These are phyloP conservation scores for Neurospora sp. DNA, from an alignment of 2,329 filamentous ascomycete species.

Conservation along the genomic window DNA sequence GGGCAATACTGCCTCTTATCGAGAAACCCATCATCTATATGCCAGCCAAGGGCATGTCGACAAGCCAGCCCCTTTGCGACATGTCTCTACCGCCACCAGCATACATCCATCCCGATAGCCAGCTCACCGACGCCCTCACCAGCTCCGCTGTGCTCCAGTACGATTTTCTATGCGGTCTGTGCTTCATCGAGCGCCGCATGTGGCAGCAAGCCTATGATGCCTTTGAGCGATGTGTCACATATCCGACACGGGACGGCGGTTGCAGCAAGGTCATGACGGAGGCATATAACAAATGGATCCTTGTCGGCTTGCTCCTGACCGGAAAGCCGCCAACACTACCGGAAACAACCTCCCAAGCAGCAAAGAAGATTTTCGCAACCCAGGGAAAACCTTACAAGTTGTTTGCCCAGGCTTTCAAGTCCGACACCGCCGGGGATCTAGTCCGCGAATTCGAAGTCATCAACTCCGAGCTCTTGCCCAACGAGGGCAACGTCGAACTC, in stretches of 20 bases:
- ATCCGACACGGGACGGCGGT: slow-evolving; percentile 51
- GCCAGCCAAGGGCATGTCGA: slow-evolving; percentile 32
- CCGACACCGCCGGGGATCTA: slow-evolving; percentile 33
- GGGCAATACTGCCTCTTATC: slow-evolving; percentile 48
- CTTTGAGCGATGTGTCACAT: slow-evolving; percentile 55
- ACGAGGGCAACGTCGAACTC: slow-evolving; percentile 65
- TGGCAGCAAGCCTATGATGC: slow-evolving; percentile 55
- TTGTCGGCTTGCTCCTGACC: slow-evolving; percentile 62
- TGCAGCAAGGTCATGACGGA: slow-evolving; percentile 74
- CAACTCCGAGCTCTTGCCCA: slow-evolving; percentile 48
- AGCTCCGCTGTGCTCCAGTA: slow-evolving; percentile 53
- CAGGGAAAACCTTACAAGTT: slow-evolving; percentile 61
- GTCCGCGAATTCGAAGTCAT: slow-evolving; percentile 49
- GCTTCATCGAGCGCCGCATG: slow-evolving; percentile 49
- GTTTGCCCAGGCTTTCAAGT: slow-evolving; percentile 59
- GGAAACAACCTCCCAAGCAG: slow-evolving; percentile 39
- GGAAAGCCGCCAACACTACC: slow-evolving; percentile 51
- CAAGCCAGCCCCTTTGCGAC: slow-evolving; percentile 35
- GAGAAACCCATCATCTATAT: slow-evolving; percentile 58
- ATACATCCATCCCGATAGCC: slow-evolving; percentile 50
- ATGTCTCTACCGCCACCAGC: slow-evolving; percentile 32
- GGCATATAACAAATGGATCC: slow-evolving; percentile 83
- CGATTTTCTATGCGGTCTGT: slow-evolving; percentile 53
- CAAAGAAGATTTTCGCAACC: slow-evolving; percentile 45
- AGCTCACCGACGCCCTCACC: slow-evolving; percentile 46